phyloP scores from a whole-genome alignment of 2,329 filamentous ascomycete genomes.

The Ophiostoma fasciatum region DNA sequence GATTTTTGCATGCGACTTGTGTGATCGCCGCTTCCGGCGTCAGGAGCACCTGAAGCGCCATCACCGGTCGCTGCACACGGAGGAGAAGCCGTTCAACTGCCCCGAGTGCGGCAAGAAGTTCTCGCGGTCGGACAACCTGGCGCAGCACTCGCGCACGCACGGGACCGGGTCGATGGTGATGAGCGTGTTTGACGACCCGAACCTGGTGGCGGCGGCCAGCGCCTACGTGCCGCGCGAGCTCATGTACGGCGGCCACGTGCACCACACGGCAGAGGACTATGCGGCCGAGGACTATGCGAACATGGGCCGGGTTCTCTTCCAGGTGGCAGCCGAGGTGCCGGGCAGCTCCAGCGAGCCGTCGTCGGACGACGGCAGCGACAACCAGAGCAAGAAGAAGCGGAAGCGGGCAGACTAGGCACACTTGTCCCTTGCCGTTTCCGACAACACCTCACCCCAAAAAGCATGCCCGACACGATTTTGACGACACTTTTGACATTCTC shows the following conservation, averaged over 20 bases:
- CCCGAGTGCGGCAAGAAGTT: constrained; percentile 98
- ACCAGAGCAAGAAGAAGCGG: constrained; percentile 58
- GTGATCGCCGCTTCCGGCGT: constrained; percentile 91
- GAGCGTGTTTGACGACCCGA: constrained; percentile 65
- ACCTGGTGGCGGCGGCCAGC: constrained; percentile 24
- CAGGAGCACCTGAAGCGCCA: constrained; percentile 98
- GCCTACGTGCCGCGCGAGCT: constrained; percentile 13
- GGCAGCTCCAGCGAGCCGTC: constrained; percentile 47
- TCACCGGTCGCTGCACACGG: constrained; percentile 94
- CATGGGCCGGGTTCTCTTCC: constrained; percentile 67
- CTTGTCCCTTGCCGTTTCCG: neutral
- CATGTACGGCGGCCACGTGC: constrained; percentile 23
- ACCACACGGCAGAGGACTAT: too few relatives aligned
- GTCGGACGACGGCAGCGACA: constrained; percentile 36
- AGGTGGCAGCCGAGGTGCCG: constrained; percentile 59
- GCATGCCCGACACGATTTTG: constrained; percentile 22
- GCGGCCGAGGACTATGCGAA: constrained; percentile 49
- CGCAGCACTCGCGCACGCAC: constrained; percentile 90
- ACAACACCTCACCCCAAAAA: too few relatives aligned
- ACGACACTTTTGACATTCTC: constrained; percentile 20
- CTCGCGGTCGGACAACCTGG: constrained; percentile 91
- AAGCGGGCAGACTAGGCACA: constrained; percentile 49
- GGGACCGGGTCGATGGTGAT: constrained; percentile 82
- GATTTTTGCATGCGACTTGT: constrained; percentile 93
- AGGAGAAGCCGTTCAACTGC: constrained; percentile 98